Conservation (phyloP, 2,329 filamentous ascomycete species). For the Arthroderma sp. region DNA sequence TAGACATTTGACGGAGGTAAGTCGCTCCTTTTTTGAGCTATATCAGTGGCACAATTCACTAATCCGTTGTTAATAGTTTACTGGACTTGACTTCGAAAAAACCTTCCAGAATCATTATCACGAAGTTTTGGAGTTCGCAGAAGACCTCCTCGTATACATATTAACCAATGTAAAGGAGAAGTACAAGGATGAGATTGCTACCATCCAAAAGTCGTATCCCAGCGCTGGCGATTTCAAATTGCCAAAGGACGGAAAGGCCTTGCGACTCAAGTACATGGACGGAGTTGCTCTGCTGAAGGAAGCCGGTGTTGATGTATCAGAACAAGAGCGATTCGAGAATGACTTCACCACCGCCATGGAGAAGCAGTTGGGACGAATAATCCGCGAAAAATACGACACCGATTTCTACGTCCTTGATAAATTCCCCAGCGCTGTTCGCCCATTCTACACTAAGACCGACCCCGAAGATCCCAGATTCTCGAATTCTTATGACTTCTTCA, state of each 20-base stretch:
- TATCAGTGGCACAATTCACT: background rate
- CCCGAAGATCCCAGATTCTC: constrained; percentile 52
- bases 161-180: constrained; percentile 32
- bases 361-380: constrained; percentile 66
- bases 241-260: constrained; percentile 36
- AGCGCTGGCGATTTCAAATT: constrained; percentile 38
- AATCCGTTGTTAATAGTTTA: constrained; percentile 23
- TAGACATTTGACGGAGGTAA: constrained; percentile 50
- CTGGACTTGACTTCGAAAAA: constrained; percentile 40
- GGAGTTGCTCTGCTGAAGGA: constrained; percentile 36
- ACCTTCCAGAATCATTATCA: constrained; percentile 38
- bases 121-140: constrained; percentile 37
- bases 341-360: constrained; percentile 37
- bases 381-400: constrained; percentile 78
- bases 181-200: constrained; percentile 32
- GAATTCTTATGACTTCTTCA: constrained; percentile 58
- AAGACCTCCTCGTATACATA: constrained; percentile 37
- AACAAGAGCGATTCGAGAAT: constrained; percentile 36
- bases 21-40: constrained; percentile 1
- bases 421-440: constrained; percentile 76
- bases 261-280: constrained; percentile 38
- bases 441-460: constrained; percentile 84
- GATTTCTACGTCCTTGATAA: constrained; percentile 98
- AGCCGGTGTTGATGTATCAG: constrained; percentile 36
- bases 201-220: constrained; percentile 36